Percentiles rank a stretch among this genome's conserved stretches.
phyloP scores from a whole-genome alignment of 2,329 filamentous ascomycete species.

The Beauveria brongniartii region DNA sequence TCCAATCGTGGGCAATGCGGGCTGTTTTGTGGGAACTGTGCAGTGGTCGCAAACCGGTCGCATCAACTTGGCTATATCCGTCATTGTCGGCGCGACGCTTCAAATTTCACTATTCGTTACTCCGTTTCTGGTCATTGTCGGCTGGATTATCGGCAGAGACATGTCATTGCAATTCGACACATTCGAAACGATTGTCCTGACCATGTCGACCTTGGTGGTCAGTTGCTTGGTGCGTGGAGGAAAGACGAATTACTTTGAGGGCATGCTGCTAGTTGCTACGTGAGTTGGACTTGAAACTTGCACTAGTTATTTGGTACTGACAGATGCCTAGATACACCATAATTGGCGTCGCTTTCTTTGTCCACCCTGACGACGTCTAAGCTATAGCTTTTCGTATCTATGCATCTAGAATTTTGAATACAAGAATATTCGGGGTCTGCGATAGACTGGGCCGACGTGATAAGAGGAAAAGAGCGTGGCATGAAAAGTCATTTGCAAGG shows the following conservation, averaged over 20 bases:
- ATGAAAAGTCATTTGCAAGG: not conserved
- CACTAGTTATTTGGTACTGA: not conserved
- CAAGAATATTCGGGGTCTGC: not conserved
- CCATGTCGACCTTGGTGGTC: conserved; percentile 15
- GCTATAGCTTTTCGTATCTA: not conserved
- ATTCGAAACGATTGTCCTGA: conserved; percentile 14
- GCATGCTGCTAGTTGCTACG: conserved; percentile 14
- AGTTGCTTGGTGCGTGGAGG: conserved; percentile 15
- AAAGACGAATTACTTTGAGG: conserved; percentile 15
- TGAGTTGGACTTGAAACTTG: not conserved
- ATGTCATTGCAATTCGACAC: conserved; percentile 16
- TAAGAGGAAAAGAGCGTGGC: not conserved
- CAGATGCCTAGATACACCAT: conserved; percentile 1
- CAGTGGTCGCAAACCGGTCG: conserved; percentile 14
- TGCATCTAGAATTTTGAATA: too few relatives aligned
- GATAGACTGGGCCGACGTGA: not conserved
- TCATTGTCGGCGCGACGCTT: conserved; percentile 16
- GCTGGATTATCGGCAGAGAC: conserved; percentile 8
- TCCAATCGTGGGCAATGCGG: conserved; percentile 15
- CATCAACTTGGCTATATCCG: conserved; percentile 15
- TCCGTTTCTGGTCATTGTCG: conserved; percentile 14
- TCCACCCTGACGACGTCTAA: conserved; percentile 7
- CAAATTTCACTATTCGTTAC: conserved; percentile 16
- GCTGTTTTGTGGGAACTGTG: conserved; percentile 14
- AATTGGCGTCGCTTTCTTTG: conserved; percentile 8